These are phyloP conservation scores for Apiospora arundinis DNA, from an alignment of 2,329 filamentous ascomycete species.

Conservation along the genomic window DNA sequence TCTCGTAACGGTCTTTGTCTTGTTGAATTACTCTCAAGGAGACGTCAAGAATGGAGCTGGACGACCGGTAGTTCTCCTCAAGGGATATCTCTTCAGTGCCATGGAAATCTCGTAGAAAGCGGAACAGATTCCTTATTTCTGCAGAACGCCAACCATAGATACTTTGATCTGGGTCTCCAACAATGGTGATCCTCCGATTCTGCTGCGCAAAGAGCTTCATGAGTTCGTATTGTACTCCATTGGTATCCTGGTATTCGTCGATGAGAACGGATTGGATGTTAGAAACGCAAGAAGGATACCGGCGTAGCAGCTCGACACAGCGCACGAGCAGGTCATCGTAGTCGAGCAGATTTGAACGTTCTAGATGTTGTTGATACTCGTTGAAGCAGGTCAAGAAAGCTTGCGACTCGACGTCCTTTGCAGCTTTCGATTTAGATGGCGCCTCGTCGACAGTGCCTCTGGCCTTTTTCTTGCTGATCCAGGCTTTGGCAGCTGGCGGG, in stretches of 20 bases:
- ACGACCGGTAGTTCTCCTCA: conserved; percentile 94
- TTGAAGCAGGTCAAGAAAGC: conserved; percentile 68
- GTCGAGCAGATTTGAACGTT: conserved; percentile 82
- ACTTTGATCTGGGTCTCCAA: conserved; percentile 96
- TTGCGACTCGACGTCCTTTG: conserved; percentile 56
- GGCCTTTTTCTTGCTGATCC: conserved; percentile 75
- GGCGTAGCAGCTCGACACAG: conserved; percentile 78
- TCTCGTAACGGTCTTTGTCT: conserved; percentile 80
- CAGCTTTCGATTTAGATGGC: conserved; percentile 50
- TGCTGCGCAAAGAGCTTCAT: conserved; percentile 85
- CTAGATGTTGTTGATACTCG: conserved; percentile 80
- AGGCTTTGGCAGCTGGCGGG: conserved; percentile 70
- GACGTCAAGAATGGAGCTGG: conserved; percentile 79
- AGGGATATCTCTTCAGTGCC: conserved; percentile 83
- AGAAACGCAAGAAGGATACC: conserved; percentile 79
- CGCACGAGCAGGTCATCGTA: conserved; percentile 91
- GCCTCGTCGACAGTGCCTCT: conserved; percentile 52
- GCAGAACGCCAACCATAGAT: conserved; percentile 97
- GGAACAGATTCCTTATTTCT: conserved; percentile 85
- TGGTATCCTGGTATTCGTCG: conserved; percentile 98
- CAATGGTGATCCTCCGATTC: conserved; percentile 82
- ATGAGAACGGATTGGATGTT: conserved; percentile 93
- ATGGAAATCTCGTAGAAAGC: conserved; percentile 78
- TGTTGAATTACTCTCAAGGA: conserved; percentile 91
- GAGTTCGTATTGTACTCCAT: conserved; percentile 90